Evolutionary conservation across 257 asterid genomes (phyloP), one percentile per base, ranked within the genome.

Genomic region (Lycium ferocissimum): DNA sequence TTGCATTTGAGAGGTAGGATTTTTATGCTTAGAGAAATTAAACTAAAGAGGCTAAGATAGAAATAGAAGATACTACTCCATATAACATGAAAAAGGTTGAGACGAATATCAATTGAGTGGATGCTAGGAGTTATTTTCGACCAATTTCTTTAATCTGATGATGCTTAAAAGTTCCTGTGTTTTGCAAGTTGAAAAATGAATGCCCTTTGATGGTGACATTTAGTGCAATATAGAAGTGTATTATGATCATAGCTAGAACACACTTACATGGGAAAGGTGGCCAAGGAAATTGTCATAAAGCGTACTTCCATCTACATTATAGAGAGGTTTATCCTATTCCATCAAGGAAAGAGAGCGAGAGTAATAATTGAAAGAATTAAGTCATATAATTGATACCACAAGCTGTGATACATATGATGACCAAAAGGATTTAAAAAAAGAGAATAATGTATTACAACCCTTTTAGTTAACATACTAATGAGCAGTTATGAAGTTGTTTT

Each of bases 381-480:
- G 15, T 14, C 9, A 7, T 4, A 33, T 26, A 26, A 26, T n/a
- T 15, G 22, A 53, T 78, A 26, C 26, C 20, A 15, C 33, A 49
- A 83, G 18, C 67, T 83, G 62, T 81, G 40, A 62, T 81, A 63
- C 5, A 81, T 43, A 17, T 62, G 62, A 81, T 38, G 84, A 81
- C 76, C 61, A 20, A 62, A 81, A 45, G 76, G 11, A 81, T 40
- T 3, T 40, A 40, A 63, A 67, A 83, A 83, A 51, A 22, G 8
- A 79, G 18, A 58, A 26, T 37, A 33, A 18, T 37, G 10, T 33
- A 57, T 85, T 72, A 58, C 59, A 80, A 71, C 62, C 53, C 92
- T 89, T 90, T 91, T 85, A 72, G 84, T 86, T 83, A 89, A 86
- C 90, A 90, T 71, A 35, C 83, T 89, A 69, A 88, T 85, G 78